These are phyloP conservation scores for Boletales sp. DNA, from an alignment of 768 basidiomycete genomes.

Conservation along the genomic window DNA sequence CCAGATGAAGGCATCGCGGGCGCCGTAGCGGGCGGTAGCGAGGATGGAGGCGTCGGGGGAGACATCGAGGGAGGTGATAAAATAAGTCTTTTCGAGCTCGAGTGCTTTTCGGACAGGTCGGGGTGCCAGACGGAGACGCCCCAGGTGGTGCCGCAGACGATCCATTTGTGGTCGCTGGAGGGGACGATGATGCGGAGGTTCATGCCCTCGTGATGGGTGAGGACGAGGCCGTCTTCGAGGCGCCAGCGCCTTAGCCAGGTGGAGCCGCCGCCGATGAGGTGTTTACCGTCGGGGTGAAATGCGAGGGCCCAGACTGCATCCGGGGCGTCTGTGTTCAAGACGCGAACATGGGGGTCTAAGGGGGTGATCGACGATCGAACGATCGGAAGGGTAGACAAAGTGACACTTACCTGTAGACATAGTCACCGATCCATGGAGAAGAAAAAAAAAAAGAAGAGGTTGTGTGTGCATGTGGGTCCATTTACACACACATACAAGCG, in stretches of 20 bases:
- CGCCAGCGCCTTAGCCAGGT: not conserved
- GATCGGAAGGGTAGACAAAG: no score
- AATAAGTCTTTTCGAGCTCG: not conserved
- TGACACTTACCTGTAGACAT: no score
- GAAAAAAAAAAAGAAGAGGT: no score
- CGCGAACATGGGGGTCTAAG: no score
- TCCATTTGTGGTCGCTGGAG: not conserved
- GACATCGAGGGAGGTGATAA: not conserved
- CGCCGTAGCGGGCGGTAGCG: not conserved
- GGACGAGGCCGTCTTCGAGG: not conserved
- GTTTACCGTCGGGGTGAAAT: not conserved
- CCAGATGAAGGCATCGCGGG: not conserved
- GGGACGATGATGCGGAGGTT: not conserved
- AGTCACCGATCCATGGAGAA: no score
- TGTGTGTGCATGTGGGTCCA: no score
- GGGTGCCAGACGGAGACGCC: not conserved
- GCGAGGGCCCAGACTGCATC: not conserved
- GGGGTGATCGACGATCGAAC: no score
- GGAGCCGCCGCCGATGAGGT: not conserved
- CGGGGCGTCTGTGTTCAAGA: not conserved
- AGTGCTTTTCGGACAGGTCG: not conserved
- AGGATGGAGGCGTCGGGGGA: slow-evolving; percentile 2
- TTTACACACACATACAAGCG: no score
- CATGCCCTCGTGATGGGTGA: not conserved
- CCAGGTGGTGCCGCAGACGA: not conserved